Base-by-base conservation (phyloP, 1,139 yeast genomes). In the Taphrina confusa region DNA sequence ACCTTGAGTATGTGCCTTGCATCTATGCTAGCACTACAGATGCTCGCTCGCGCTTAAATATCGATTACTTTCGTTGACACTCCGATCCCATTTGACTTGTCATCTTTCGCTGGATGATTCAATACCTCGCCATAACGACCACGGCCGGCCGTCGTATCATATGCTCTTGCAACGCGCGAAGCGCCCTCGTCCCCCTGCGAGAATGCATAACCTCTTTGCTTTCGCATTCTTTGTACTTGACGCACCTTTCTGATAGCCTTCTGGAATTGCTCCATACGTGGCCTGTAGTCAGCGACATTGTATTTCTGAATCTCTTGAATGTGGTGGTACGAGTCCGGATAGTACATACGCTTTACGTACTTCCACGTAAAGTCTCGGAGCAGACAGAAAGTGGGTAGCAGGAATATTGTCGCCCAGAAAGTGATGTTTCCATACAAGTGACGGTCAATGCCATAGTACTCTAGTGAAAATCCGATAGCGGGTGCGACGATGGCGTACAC, bases 201-300 rank as follows among this genome's bases (percentile, higher is more conserved):
- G 69, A 92, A 94, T 1, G 99, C 99, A 78, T 89, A 94, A 18
- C 98, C 98, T 74, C 98, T 85, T 75, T 92, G 98, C 70, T 92
- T 94, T 71, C 95, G 88, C 86, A 92, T 91, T 73, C 99, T 82
- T 73, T 92, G 97, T 36, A 94, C 97, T 73, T 94, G 98, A 73
- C 99, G 85, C 42, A 92, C 97, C 71, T 91, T 92, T 70, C 97
- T 81, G 63, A 94, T 92, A 4, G 98, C 97, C 73, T 87, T 90
- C 72, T 94, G 98, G 78, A 94, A 94, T 66, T 91, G 96, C 67
- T 90, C 96, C 82, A 91, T 84, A 68, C 96, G 82, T 20, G 99
- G 98, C 67, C 96, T 80, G 72, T 87, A 87, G 71, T 92, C 97
- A 66, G 88, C 95, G 65, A 91, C 87, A 69, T 92, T 91, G 74